A percentile compares a stretch with the other conserved stretches of the same genome.
These are phyloP conservation scores for Pythium guiyangense DNA, from an alignment of 352 stramenopile genomes.

Conservation along the genomic window DNA sequence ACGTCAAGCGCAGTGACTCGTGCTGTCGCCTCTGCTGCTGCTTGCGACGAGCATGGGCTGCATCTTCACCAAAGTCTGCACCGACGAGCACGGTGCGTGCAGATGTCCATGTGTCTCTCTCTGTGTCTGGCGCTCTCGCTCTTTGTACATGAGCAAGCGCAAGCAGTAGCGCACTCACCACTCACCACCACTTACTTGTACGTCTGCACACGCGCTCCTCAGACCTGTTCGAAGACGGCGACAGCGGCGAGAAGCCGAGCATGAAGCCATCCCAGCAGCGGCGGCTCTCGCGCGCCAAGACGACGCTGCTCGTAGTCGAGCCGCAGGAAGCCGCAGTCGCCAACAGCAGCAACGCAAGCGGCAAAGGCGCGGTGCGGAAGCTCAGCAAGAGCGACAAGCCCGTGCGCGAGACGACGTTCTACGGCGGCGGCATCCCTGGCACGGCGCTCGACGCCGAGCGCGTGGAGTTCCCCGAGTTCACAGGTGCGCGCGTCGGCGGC, in stretches of 20 bases:
- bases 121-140: neutral
- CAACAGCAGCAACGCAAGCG: conserved; percentile 7
- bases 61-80: conserved; percentile 19
- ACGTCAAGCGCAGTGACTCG: too few species aligned
- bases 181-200: too few species aligned
- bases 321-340: conserved; percentile 6
- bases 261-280: conserved; percentile 7
- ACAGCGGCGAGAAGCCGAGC: conserved; percentile 6
- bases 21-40: too few species aligned
- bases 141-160: neutral
- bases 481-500: conserved; percentile 38
- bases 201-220: too few species aligned
- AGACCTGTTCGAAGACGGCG: conserved; percentile 12
- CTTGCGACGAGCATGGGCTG: conserved; percentile 10
- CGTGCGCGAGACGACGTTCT: conserved; percentile 22
- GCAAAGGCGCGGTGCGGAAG: conserved; percentile 1
- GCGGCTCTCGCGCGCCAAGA: conserved; percentile 32
- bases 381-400: conserved; percentile 7
- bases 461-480: conserved; percentile 63
- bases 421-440: conserved; percentile 66
- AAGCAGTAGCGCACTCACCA: neutral
- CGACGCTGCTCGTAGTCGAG: conserved; percentile 30
- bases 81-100: conserved; percentile 8
- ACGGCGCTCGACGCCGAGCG: conserved; percentile 51
- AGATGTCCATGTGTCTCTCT: neutral